Evolutionary conservation across 1,139 yeast species (phyloP), one percentile per base, ranked within the genome.

Genomic region (Protomyces inouyei): DNA sequence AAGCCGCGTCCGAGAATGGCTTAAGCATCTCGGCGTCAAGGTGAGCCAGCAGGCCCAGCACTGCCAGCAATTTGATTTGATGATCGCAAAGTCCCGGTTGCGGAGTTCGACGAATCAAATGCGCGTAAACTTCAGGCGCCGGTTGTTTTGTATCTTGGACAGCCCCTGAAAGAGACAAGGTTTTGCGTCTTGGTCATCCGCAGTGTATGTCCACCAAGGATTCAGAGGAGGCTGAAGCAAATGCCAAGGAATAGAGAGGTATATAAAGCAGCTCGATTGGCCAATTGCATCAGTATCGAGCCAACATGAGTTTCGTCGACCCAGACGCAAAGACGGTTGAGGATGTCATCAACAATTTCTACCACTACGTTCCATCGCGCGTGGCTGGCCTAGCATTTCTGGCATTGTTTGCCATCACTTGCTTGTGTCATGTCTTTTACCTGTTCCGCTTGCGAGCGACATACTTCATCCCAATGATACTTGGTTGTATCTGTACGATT

Each of bases 371-470:
- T 43, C 48, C 48, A 16, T 43, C 48, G 48, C 48, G 48, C 48
- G 48, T 18, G 18, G 48, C 48, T 43, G 48, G 48, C 48, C 48
- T 43, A 43, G 48, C 12, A 43, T 43, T 43, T 43, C 23, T 43
- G 48, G 48, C 48, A n/a, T 43, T 43, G 48, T 43, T 43, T 16
- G 48, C 48, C 48, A 43, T 43, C 23, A 43, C 23, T 43, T 43
- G 48, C 48, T 14, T 43, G 48, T n/a, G 48, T 16, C 48, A 43
- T 43, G 48, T 43, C 9, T 43, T 43, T 21, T 43, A 43, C 48
- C 48, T 43, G 48, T 43, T 43, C 23, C 48, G 48, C 48, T n/a
- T 43, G 48, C 48, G 48, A 43, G 48, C 48, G 28, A 43, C 48
- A 28, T 43, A 43, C 48, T 43, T 43, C 23, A 43, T 43, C n/a